These are phyloP conservation scores for Mycena citricolor DNA, from an alignment of 1,284 basidiomycete genomes.

Conservation along the genomic window DNA sequence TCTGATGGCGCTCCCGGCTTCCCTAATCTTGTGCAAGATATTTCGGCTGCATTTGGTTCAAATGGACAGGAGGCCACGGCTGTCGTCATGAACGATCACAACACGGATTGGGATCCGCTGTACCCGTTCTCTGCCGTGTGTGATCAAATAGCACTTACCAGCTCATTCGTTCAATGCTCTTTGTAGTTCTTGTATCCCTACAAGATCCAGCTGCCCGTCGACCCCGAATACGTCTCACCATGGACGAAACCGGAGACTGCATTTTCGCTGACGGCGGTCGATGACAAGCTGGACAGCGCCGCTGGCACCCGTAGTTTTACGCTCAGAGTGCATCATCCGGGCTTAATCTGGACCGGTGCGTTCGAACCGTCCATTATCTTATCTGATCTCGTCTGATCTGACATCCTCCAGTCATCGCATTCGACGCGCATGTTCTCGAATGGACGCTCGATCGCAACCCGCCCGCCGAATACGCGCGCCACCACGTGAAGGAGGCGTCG, in stretches of 20 bases:
- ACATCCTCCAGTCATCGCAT: constrained; percentile 69
- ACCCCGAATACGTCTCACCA: constrained; percentile 52
- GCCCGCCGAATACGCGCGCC: constrained; percentile 72
- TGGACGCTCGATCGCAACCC: constrained; percentile 84
- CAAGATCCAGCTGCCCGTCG: constrained; percentile 63
- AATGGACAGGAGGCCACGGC: constrained; percentile 39
- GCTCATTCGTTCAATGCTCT: no score
- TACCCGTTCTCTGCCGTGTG: constrained; percentile 83
- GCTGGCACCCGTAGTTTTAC: constrained; percentile 73
- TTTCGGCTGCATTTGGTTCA: constrained; percentile 62
- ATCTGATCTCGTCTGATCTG: background rate
- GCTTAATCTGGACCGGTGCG: constrained; percentile 84
- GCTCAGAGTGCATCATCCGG: constrained; percentile 77
- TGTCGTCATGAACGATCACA: constrained; percentile 64
- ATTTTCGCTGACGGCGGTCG: constrained; percentile 63
- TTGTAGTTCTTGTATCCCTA: constrained; percentile 77
- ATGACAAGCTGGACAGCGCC: constrained; percentile 55
- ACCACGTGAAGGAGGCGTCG: constrained; percentile 90
- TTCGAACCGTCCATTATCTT: constrained; percentile 6
- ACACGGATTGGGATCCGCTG: constrained; percentile 82
- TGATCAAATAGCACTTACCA: constrained; percentile 12
- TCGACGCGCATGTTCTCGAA: constrained; percentile 86
- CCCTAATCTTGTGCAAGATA: constrained; percentile 55
- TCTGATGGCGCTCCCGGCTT: constrained; percentile 86
- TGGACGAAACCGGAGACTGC: constrained; percentile 44